Conservation (phyloP, 2,329 filamentous ascomycete genomes). For the Colletotrichum horii region DNA sequence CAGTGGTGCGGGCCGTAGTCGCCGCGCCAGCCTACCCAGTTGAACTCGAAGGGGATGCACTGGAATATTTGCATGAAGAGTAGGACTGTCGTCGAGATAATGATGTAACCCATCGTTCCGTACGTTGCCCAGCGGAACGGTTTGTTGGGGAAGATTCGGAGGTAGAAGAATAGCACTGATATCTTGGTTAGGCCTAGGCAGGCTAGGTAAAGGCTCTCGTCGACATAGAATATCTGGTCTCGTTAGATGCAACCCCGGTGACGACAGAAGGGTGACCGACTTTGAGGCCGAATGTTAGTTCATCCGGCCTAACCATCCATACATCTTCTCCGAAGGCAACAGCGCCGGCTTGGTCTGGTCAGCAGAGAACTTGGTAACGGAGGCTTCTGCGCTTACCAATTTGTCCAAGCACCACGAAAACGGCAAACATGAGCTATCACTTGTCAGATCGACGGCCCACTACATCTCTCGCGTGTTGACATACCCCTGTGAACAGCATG, state of each 20-base stretch:
- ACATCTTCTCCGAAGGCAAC: conserved; percentile 41
- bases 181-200: conserved; percentile 34
- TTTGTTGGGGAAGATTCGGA: conserved; percentile 34
- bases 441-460: not conserved
- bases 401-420: conserved; percentile 35
- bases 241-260: not conserved
- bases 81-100: conserved; percentile 29
- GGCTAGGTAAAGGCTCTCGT: conserved; percentile 35
- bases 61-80: conserved; percentile 40
- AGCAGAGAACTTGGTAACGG: not conserved
- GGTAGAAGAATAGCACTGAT: conserved; percentile 35
- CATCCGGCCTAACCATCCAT: conserved; percentile 35
- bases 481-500: conserved; percentile 38
- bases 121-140: conserved; percentile 30
- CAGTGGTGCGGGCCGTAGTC: conserved; percentile 29
- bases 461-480: not conserved
- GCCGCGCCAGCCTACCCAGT: conserved; percentile 39
- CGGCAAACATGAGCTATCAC: conserved; percentile 30
- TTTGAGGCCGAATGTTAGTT: conserved; percentile 34
- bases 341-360: conserved; percentile 22
- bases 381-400: conserved; percentile 27
- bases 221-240: conserved; percentile 32
- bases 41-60: conserved; percentile 34
- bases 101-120: conserved; percentile 29
- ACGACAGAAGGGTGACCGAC: conserved; percentile 6